These are phyloP conservation scores for Ophiostoma quercus DNA, from an alignment of 2,329 filamentous ascomycete species.

Conservation along the genomic window DNA sequence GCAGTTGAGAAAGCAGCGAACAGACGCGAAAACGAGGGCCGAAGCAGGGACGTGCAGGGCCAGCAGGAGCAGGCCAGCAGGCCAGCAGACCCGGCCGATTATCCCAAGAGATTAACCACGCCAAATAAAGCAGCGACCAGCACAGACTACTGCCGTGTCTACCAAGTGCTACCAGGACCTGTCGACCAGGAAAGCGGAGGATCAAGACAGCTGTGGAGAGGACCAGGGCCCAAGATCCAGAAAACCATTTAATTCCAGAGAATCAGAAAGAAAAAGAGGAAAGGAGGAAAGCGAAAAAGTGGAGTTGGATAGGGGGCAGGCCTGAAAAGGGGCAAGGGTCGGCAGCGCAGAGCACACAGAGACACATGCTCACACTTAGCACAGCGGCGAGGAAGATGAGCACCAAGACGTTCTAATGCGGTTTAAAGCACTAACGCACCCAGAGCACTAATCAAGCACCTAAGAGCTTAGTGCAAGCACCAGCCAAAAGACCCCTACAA, in stretches of 20 bases:
- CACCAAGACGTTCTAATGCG: conserved; percentile 15
- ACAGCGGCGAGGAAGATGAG: background rate
- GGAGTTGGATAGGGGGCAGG: conserved; percentile 19
- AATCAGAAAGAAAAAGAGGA: conserved; percentile 4
- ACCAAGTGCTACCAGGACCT: background rate
- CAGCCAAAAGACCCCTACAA: conserved; percentile 4
- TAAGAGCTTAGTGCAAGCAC: background rate
- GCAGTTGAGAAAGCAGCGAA: background rate
- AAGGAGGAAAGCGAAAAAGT: conserved; percentile 15
- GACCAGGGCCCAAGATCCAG: conserved; percentile 9
- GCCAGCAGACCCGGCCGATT: background rate
- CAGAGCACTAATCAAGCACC: background rate
- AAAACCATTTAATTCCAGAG: background rate
- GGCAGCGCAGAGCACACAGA: background rate
- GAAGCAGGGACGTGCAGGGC: background rate
- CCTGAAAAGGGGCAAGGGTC: conserved; percentile 20
- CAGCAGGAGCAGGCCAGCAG: background rate
- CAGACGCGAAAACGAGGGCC: background rate
- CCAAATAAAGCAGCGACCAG: conserved; percentile 8
- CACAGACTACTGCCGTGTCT: background rate
- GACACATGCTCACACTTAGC: background rate
- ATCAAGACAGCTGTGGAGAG: conserved; percentile 16
- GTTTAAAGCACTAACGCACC: background rate
- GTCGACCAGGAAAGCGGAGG: background rate
- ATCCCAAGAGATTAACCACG: conserved; percentile 6